Percentiles rank a stretch among this genome's conserved stretches.
Evolutionary conservation across 805 yeast genomes (phyloP).

Genomic region (Ogataea methanolica): DNA sequence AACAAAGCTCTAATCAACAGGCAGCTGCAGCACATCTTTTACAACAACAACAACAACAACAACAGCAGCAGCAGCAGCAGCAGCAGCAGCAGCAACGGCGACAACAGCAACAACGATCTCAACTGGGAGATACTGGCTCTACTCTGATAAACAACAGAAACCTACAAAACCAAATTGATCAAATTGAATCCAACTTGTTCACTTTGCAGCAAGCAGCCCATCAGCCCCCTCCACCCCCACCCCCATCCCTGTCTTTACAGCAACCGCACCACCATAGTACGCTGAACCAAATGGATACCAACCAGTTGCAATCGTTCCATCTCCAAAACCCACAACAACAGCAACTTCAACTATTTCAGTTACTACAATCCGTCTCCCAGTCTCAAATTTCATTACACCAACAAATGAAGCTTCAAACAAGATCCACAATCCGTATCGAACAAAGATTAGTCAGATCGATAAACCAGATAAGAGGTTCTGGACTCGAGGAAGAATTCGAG

Average conservation of each 20-base stretch:
- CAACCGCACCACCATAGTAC: no score
- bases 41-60: background rate
- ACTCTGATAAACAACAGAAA: background rate
- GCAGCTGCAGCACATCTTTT: background rate
- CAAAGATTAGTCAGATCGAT: slow-evolving; percentile 23
- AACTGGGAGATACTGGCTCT: background rate
- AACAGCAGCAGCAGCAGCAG: slow-evolving; percentile 1
- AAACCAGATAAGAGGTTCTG: slow-evolving; percentile 27
- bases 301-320: background rate
- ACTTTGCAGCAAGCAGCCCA: slow-evolving; percentile 8
- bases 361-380: slow-evolving; percentile 14
- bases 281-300: no score
- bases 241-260: no score
- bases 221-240: no score
- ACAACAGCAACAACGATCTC: slow-evolving; percentile 1
- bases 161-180: slow-evolving; percentile 11
- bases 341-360: slow-evolving; percentile 5
- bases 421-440: slow-evolving; percentile 21
- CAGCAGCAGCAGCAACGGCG: slow-evolving; percentile 5
- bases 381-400: slow-evolving; percentile 17
- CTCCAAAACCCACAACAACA: background rate
- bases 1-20: background rate
- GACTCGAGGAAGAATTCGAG: slow-evolving; percentile 27
- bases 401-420: slow-evolving; percentile 17
- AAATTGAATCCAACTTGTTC: slow-evolving; percentile 11